Percentiles rank a stretch among this genome's conserved stretches.
phyloP scores from a whole-genome alignment of 495 filamentous ascomycete genomes.

The Aspergillus nanangensis region DNA sequence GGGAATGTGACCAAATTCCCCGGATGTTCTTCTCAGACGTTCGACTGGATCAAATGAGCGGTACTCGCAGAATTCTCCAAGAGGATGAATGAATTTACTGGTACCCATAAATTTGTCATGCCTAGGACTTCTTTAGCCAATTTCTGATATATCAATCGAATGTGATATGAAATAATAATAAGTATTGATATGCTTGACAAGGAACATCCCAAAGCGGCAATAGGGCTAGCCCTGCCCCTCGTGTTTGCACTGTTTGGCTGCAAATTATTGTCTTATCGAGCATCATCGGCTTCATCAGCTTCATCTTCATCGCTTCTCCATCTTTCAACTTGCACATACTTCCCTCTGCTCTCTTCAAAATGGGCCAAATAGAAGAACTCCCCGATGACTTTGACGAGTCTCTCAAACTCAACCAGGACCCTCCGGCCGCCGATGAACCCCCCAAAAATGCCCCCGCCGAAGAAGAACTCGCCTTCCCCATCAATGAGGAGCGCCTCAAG shows the following conservation, averaged over 20 bases:
- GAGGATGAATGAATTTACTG: no score
- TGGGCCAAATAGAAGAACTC: constrained; percentile 48
- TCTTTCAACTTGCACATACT: background rate
- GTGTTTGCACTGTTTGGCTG: constrained; percentile 38
- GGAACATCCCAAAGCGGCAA: constrained; percentile 3
- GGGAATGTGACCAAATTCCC: no score
- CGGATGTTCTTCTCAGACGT: no score
- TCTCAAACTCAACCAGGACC: constrained; percentile 29
- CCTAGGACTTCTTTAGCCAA: no score
- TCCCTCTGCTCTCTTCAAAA: constrained; percentile 6
- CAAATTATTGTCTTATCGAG: constrained; percentile 11
- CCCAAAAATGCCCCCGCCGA: constrained; percentile 21
- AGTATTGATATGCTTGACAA: no score
- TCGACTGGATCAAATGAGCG: no score
- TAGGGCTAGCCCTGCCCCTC: constrained; percentile 27
- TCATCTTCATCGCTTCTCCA: constrained; percentile 1
- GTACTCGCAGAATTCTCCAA: no score
- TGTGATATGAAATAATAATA: no score
- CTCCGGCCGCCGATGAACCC: constrained; percentile 10
- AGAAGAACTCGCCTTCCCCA: constrained; percentile 39
- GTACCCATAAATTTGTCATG: no score
- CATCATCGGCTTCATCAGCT: background rate
- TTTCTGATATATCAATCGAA: no score
- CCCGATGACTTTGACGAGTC: constrained; percentile 47
- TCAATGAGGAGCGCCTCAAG: constrained; percentile 36